Percentiles rank a stretch among this genome's conserved stretches.
These are phyloP conservation scores for Citrus cavaleriei DNA, from an alignment of 345 rosid genomes.

Conservation along the genomic window DNA sequence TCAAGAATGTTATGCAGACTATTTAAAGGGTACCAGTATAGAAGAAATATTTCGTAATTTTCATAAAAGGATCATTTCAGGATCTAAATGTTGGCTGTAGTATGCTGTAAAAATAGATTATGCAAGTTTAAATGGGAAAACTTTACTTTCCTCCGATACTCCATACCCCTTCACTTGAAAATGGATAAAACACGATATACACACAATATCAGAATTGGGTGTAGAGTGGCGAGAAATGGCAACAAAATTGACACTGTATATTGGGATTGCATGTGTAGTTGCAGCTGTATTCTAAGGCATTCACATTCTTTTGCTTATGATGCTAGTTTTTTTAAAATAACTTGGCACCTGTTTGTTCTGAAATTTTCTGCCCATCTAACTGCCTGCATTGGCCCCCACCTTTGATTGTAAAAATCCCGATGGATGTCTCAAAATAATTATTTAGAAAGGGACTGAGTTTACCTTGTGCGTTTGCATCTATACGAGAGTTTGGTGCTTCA, in stretches of 20 bases:
- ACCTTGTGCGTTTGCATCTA: slow-evolving; percentile 50
- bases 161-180: background rate
- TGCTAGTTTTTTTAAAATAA: background rate
- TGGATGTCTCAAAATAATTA: background rate
- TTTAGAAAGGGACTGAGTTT: slow-evolving; percentile 12
- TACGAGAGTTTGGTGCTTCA: slow-evolving; percentile 25
- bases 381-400: background rate
- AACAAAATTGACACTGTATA: background rate
- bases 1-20: background rate
- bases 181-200: background rate
- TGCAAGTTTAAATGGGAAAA: background rate
- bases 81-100: background rate
- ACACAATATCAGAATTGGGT: background rate
- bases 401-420: background rate
- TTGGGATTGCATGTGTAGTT: background rate
- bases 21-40: background rate
- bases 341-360: background rate
- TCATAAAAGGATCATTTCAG: slow-evolving; percentile 4
- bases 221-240: background rate
- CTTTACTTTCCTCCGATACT: background rate
- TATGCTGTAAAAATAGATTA: background rate
- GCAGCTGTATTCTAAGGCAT: background rate
- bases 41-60: background rate
- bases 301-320: background rate
- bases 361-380: background rate